Conservation (phyloP, 805 yeast genomes). For the Candida chilensis region DNA sequence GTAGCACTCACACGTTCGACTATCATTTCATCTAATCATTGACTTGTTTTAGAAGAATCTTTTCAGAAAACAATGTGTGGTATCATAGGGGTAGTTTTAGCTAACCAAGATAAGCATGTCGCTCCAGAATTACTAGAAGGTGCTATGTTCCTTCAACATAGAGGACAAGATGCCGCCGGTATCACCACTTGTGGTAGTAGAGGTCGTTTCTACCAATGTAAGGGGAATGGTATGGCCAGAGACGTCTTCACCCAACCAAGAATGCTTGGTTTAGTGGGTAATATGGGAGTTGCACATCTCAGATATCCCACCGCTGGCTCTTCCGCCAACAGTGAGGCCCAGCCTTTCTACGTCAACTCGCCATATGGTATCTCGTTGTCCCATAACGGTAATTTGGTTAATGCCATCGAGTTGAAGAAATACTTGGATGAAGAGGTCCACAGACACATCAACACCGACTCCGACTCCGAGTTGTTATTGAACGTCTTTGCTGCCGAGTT, state of each 20-base stretch:
- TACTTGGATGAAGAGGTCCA: slow-evolving; percentile 91
- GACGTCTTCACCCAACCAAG: slow-evolving; percentile 89
- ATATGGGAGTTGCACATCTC: slow-evolving; percentile 91
- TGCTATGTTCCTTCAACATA: slow-evolving; percentile 84
- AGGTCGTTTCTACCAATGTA: slow-evolving; percentile 93
- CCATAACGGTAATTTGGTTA: slow-evolving; percentile 94
- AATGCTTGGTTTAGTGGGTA: slow-evolving; percentile 74
- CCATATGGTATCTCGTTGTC: slow-evolving; percentile 90
- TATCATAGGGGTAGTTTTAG: slow-evolving; percentile 76
- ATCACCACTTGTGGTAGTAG: slow-evolving; percentile 91
- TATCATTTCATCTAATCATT: too few species aligned
- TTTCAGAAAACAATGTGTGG: slow-evolving; percentile 74
- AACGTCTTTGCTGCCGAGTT: slow-evolving; percentile 89
- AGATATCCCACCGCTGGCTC: slow-evolving; percentile 98
- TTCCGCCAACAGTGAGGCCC: slow-evolving; percentile 93
- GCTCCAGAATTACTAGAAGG: slow-evolving; percentile 93
- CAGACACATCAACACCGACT: slow-evolving; percentile 95
- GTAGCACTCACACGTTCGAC: too few species aligned
- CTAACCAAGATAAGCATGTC: slow-evolving; percentile 63
- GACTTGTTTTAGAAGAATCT: too few species aligned
- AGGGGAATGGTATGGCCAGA: slow-evolving; percentile 98
- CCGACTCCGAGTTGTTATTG: slow-evolving; percentile 85
- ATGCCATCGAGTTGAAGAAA: slow-evolving; percentile 65
- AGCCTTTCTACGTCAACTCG: slow-evolving; percentile 95
- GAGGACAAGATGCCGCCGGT: slow-evolving; percentile 99